Base-by-base conservation (phyloP, 1,139 yeast species). In the Yamadazyma diddensiae region DNA sequence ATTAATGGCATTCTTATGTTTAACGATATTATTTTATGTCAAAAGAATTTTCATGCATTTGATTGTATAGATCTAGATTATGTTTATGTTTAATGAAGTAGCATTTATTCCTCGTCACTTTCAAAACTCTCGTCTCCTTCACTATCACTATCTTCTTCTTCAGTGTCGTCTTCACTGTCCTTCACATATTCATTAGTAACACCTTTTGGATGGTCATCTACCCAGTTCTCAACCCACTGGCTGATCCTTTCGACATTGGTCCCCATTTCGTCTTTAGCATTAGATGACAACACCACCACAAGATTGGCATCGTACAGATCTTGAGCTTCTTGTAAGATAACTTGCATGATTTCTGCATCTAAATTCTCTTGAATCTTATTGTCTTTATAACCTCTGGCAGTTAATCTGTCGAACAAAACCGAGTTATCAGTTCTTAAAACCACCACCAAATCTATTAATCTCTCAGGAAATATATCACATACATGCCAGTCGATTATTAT, bases 281-380 rank as follows among this genome's bases (percentile, higher is more conserved):
- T 79, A 36, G 95, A 83, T 25, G 60, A 64, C 44, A 92, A 69
- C 48, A 83, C 94, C 33, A 92, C 84, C 24, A 94, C 94, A 16
- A 88, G 78, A 39, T 83, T 86, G 18, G 79, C 79, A 23, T 72
- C 84, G 52, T 87, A 92, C 23, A 82, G 72, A 22, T 87, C 96
- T 36, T 73, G 65, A 0, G 98, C 98, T 47, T 94, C 98, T 45
- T 82, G 84, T 30, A 82, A 61, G 15, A 94, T 75, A 15, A 92
- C 87, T 47, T 90, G 92, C 98, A 92, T 94, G 43, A 94, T 92
- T 57, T 92, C 99, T 41, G 96, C 94, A 55, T 92, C 97, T 35
- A 94, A 65, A 54, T 92, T 92, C 53, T 94, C 99, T 38, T 83
- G 85, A 39, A 92, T 75, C 61, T 92, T 92, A 42, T 72, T 67